Conservation (phyloP, 768 basidiomycete species). For the Kwoniella dejecticola region DNA sequence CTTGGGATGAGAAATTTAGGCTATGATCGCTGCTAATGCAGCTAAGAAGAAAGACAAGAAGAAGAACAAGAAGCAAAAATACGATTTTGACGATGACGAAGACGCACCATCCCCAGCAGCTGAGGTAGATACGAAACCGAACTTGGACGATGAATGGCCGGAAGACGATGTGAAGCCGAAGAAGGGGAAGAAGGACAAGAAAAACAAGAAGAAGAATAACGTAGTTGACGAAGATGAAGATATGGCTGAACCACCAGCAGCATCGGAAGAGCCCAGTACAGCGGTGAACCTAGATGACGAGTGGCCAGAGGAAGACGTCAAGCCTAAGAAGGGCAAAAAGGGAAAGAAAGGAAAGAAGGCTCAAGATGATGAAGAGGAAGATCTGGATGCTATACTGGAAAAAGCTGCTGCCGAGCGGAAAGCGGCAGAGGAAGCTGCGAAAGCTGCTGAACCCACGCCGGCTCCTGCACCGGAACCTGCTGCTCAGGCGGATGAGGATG, state of each 20-base stretch:
- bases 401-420: slow-evolving; percentile 24
- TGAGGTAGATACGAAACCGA: slow-evolving; percentile 18
- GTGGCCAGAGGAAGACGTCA: slow-evolving; percentile 70
- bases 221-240: slow-evolving; percentile 31
- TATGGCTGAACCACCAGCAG: slow-evolving; percentile 12
- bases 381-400: slow-evolving; percentile 24
- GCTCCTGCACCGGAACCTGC: slow-evolving; percentile 38
- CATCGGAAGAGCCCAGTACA: slow-evolving; percentile 15
- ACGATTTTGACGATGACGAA: slow-evolving; percentile 35
- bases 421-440: slow-evolving; percentile 18
- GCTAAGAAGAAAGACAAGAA: slow-evolving; percentile 46
- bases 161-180: slow-evolving; percentile 65
- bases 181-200: slow-evolving; percentile 52
- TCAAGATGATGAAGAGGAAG: slow-evolving; percentile 30
- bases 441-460: slow-evolving; percentile 6
- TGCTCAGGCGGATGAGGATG: slow-evolving; percentile 27
- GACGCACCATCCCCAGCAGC: neutral
- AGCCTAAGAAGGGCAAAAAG: slow-evolving; percentile 53
- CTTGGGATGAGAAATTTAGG: slow-evolving; percentile 12
- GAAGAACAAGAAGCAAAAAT: slow-evolving; percentile 41
- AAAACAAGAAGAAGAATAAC: slow-evolving; percentile 26
- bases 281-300: slow-evolving; percentile 62
- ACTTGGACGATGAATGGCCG: slow-evolving; percentile 68
- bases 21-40: slow-evolving; percentile 30
- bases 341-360: slow-evolving; percentile 39